Conservation (phyloP, 2,329 filamentous ascomycete species). For the Fusarium verticillioides region DNA sequence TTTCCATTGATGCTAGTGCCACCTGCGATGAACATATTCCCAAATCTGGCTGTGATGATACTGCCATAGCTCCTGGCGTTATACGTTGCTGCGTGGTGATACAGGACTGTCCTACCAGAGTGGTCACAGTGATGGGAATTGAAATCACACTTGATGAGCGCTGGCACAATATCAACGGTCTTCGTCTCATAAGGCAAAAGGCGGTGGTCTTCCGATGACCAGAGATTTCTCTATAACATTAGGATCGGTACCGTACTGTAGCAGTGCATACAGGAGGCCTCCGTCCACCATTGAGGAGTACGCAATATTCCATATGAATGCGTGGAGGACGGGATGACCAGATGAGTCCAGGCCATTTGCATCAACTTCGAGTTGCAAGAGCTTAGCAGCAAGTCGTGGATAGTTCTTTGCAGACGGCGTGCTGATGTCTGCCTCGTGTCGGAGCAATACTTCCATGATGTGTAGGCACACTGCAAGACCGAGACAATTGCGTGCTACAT, state of each 20-base stretch:
- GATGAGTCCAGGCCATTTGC: not conserved
- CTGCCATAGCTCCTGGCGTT: accelerated
- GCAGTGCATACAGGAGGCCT: accelerated
- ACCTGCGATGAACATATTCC: accelerated
- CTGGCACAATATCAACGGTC: accelerated
- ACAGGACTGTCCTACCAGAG: accelerated
- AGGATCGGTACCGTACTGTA: too few relatives aligned
- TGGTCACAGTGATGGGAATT: accelerated
- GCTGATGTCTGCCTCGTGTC: accelerated
- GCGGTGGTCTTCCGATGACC: accelerated
- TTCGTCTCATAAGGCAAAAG: accelerated
- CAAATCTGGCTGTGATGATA: accelerated
- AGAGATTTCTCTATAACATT: not conserved
- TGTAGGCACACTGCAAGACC: not conserved
- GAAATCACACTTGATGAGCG: too few relatives aligned
- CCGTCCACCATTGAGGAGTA: not conserved
- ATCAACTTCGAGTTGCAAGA: not conserved
- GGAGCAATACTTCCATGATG: not conserved
- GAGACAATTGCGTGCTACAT: accelerated
- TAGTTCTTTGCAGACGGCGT: accelerated
- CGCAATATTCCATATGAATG: not conserved
- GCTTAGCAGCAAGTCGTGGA: accelerated
- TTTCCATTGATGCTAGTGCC: accelerated
- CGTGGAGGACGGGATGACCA: not conserved
- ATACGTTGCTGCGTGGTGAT: too few relatives aligned